phyloP scores from a whole-genome alignment of 345 rosid genomes.

The Camelina sativa region DNA sequence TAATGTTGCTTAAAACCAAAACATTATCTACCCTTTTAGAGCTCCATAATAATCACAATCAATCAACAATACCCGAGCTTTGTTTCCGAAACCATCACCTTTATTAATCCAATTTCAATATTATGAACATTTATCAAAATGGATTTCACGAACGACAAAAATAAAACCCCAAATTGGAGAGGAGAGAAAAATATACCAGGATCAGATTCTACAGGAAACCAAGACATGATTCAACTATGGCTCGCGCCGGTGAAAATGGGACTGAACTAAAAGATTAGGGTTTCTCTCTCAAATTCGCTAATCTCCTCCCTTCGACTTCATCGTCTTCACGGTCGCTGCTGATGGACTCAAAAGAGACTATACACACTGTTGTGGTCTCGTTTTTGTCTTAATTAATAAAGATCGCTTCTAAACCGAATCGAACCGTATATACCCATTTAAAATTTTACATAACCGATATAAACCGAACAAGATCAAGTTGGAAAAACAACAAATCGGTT shows the following conservation, averaged over 20 bases:
- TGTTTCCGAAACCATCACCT: not conserved
- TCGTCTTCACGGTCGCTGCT: constrained; percentile 19
- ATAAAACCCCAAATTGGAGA: not conserved
- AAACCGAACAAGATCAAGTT: not conserved
- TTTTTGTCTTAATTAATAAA: not conserved
- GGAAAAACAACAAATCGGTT: not conserved
- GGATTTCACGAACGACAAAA: not conserved
- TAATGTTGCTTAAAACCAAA: not conserved
- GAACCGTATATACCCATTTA: not conserved
- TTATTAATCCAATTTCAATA: not conserved
- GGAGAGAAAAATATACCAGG: constrained; percentile 36
- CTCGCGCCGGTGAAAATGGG: constrained; percentile 24
- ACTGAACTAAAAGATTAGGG: constrained; percentile 17
- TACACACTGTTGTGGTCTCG: constrained; percentile 12
- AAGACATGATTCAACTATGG: constrained; percentile 40
- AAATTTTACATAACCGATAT: not conserved
- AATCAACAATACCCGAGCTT: not conserved
- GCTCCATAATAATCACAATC: constrained; percentile 1
- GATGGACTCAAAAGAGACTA: constrained; percentile 5
- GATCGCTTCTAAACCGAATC: constrained; percentile 8
- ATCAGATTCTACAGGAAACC: constrained; percentile 48
- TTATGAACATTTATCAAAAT: not conserved
- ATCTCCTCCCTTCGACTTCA: constrained; percentile 14
- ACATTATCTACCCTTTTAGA: not conserved
- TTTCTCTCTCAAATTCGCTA: constrained; percentile 26